Evolutionary conservation across 139 green algal genomes (phyloP), one percentile per base, ranked within the genome.

Genomic region (Haematococcus sp.): DNA sequence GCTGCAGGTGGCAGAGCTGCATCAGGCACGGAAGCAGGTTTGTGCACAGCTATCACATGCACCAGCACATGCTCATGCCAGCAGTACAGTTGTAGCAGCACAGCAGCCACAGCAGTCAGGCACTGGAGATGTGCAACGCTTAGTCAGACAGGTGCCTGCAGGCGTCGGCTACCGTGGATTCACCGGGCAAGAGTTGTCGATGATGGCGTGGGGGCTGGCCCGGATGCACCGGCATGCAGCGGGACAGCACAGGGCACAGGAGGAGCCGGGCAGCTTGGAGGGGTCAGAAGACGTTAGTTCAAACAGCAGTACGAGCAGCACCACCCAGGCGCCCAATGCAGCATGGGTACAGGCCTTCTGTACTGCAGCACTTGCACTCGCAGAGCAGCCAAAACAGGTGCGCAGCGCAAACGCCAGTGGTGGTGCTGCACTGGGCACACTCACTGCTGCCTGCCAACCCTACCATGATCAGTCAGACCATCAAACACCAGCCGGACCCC

Each of bases 131-230:
- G n/a, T n/a, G n/a, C n/a, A n/a, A n/a, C n/a, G n/a, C n/a, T n/a
- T n/a, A n/a, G n/a, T n/a, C 7, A 11, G 40, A 65, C n/a, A 33
- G 28, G n/a, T 3, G n/a, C 23, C 4, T 22, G 58, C 58, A 65
- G n/a, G 23, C 25, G 23, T 9, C 52, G 7, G 52, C 58, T 9
- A 22, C 23, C 23, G 25, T 65, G 25, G 58, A n/a, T 65, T 65
- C 58, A 40, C 25, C 33, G 58, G 58, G 23, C 58, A 65, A n/a
- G 58, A 65, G 58, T n/a, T 65, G 25, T 33, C 58, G n/a, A 65
- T 65, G 58, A 22, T 65, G 23, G 58, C 25, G 17, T 65, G 58
- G 58, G 58, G 58, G n/a, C 58, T 65, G 30, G 61, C 61, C 16
- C 32, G 61, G 27, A 51, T 49, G 61, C 31, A 68, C 25, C 61